Evolutionary conservation across 805 yeast species (phyloP), one percentile per base, ranked within the genome.

Genomic region (Metschnikowia orientalis): DNA sequence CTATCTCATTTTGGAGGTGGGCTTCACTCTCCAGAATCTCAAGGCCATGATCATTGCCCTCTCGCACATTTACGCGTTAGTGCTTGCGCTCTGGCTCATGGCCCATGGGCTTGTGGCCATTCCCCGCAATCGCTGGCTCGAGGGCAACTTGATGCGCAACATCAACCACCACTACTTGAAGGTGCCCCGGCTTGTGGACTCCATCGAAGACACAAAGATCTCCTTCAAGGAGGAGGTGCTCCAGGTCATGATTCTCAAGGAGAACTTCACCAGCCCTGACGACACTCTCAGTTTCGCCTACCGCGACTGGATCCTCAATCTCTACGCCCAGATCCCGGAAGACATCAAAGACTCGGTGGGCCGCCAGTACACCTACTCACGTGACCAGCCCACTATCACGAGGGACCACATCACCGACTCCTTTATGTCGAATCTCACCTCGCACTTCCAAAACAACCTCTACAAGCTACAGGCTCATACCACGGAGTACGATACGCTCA

Each of bases 11-110:
- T 45, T 72, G 6, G 67, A 64, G 34, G 73, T 69, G 15, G 83
- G 82, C 0, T 62, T 79, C 26, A 58, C 72, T 0, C 61, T 78
- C 30, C 60, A 61, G 20, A 75, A 78, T 22, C 57, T 86, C 44
- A 81, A 79, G 52, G 69, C 79, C 18, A 69, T 86, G 57, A 67
- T 81, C 12, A 81, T 86, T 40, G 89, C 92, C 0, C 48, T 82
- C 8, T 75, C 92, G 1, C 92, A 86, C 53, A 77, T 81, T 13
- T 86, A 85, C 53, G 74, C 94, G 0, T 65, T 86, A 50, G 65
- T 80, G 2, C 50, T 86, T 20, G 88, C 90, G 2, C 68, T 83
- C 14, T 84, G 92, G 90, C 60, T 86, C 37, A 77, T 86, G 83
- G 84, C 90, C 2, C 89, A 85, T 54, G 95, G 95, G 0, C 57